These are phyloP conservation scores for Rhodofomes roseus DNA, from an alignment of 1,284 basidiomycete species.

Conservation along the genomic window DNA sequence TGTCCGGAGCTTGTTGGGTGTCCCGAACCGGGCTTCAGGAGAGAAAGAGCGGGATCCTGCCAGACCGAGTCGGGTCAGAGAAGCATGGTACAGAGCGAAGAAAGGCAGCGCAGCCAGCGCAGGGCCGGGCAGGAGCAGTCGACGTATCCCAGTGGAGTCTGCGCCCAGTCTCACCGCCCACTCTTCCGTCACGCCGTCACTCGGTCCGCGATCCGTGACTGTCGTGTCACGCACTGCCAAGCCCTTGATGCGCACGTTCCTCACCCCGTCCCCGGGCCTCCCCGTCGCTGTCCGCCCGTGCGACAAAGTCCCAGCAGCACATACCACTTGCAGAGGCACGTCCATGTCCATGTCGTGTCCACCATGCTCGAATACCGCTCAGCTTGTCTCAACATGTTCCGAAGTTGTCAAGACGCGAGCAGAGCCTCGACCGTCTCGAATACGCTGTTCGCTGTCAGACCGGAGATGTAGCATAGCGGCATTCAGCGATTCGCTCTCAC, in stretches of 20 bases:
- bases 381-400: too few species aligned
- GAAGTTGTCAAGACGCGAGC: too few species aligned
- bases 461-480: too few species aligned
- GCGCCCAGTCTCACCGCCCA: not conserved
- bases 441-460: too few species aligned
- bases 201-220: not conserved
- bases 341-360: too few species aligned
- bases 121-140: conserved; percentile 1
- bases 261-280: not conserved
- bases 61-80: not conserved
- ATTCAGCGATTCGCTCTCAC: not conserved
- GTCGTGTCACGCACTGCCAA: not conserved
- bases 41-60: not conserved
- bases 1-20: not conserved
- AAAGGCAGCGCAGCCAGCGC: not conserved
- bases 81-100: not conserved
- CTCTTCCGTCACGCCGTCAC: not conserved
- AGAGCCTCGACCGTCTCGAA: too few species aligned
- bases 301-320: too few species aligned
- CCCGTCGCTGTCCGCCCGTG: not conserved
- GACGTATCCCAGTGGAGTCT: not conserved
- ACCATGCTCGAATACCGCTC: too few species aligned
- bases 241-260: not conserved
- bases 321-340: not conserved
- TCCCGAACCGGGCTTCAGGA: not conserved